Evolutionary conservation across 208 protist species (phyloP).

Genomic region (Acanthamoeba royreba): DNA sequence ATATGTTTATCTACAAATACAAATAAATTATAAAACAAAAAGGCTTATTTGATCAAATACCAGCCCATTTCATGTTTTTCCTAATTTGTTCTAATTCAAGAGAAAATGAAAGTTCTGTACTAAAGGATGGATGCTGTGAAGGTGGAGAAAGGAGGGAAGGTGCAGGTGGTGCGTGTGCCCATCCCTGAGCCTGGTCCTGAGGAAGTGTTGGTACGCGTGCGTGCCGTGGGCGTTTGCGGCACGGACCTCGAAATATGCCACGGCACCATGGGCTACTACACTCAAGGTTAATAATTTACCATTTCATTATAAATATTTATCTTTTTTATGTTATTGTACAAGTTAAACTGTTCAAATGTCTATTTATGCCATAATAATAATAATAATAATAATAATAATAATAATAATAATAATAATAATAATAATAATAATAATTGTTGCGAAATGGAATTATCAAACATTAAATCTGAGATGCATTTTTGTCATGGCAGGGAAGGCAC

Average conservation of each 20-base stretch:
- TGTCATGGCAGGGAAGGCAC: not conserved
- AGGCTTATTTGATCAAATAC: too few species aligned
- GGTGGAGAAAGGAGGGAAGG: not conserved
- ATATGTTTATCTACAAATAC: too few species aligned
- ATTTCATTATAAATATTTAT: not conserved
- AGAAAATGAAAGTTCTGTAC: too few species aligned
- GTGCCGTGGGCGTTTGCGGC: not conserved
- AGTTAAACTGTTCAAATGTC: too few species aligned
- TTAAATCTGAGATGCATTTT: too few species aligned
- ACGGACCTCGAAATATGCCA: not conserved
- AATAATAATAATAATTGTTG: not conserved
- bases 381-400: too few species aligned
- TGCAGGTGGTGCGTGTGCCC: not conserved
- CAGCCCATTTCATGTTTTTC: too few species aligned
- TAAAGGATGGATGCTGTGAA: not conserved
- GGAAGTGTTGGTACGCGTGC: not conserved
- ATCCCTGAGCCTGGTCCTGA: not conserved
- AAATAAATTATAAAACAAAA: too few species aligned
- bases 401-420: not conserved
- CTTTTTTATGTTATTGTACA: too few species aligned
- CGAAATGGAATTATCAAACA: not conserved
- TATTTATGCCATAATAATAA: too few species aligned
- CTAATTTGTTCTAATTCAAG: too few species aligned
- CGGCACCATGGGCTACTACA: not conserved
- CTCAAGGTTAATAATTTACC: not conserved